phyloP scores from a whole-genome alignment of 495 filamentous ascomycete species.

The Talaromyces ruber region DNA sequence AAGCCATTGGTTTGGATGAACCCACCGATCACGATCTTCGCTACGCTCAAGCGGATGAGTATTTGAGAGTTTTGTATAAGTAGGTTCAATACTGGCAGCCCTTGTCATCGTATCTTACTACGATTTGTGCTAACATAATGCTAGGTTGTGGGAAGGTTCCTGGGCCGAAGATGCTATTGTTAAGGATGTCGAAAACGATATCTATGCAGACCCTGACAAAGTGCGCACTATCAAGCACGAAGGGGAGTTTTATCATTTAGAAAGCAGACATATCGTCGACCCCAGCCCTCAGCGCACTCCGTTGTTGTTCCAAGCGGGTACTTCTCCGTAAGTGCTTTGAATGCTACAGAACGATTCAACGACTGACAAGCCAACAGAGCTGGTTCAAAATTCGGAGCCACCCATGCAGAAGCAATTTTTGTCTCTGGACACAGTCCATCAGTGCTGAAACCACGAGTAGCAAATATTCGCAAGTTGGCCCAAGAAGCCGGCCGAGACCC shows the following conservation, averaged over 20 bases:
- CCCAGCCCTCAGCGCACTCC: slow-evolving; percentile 56
- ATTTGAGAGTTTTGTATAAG: slow-evolving; percentile 48
- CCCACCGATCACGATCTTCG: slow-evolving; percentile 54
- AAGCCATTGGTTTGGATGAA: slow-evolving; percentile 46
- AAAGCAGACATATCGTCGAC: slow-evolving; percentile 45
- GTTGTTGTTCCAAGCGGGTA: slow-evolving; percentile 58
- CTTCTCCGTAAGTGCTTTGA: slow-evolving; percentile 24
- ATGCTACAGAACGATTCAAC: neutral
- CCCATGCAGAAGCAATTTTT: slow-evolving; percentile 58
- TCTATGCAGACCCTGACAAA: slow-evolving; percentile 45
- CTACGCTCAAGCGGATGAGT: slow-evolving; percentile 54
- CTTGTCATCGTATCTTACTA: neutral
- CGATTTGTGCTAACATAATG: neutral
- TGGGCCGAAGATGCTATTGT: slow-evolving; percentile 48
- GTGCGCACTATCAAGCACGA: slow-evolving; percentile 51
- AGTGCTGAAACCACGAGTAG: slow-evolving; percentile 43
- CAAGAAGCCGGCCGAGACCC: slow-evolving; percentile 44
- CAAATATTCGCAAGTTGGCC: slow-evolving; percentile 45
- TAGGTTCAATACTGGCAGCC: slow-evolving; percentile 8
- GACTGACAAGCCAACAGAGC: slow-evolving; percentile 16
- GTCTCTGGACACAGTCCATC: slow-evolving; percentile 45
- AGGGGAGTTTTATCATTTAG: slow-evolving; percentile 48
- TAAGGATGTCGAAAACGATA: slow-evolving; percentile 38
- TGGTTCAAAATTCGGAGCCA: slow-evolving; percentile 48
- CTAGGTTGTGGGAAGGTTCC: slow-evolving; percentile 52